Base-by-base conservation (phyloP, 148 eudicot genomes). In the Fagopyrum homotropicum region DNA sequence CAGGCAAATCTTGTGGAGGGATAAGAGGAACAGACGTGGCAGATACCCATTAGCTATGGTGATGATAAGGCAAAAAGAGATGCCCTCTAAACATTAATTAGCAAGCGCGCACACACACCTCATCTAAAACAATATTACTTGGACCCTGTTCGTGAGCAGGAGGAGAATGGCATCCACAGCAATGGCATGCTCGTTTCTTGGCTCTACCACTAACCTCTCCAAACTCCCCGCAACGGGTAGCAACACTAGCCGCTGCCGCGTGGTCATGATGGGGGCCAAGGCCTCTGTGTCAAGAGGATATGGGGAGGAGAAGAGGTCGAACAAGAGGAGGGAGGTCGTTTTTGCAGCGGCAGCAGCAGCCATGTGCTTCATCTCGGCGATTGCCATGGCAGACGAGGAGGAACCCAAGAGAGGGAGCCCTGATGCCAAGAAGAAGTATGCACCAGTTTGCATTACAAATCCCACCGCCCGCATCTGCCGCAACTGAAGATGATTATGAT, bases 351-450 rank as follows among this genome's bases (percentile, higher is more conserved):
- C 88, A 15, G 86, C 89, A 4, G 89, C 84, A 0, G 89, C 84
- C 0, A 83, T 79, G n/a, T 79, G 84, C 73, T 81, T 87, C 16
- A 15, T 85, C 1, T 88, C 88, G 0, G 82, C 77, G 52, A 77
- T 82, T 2, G 94, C 89, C 1, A 72, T 77, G 84, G 94, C 90
- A 0, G 92, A 81, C 7, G 89, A 83, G 22, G 89, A 90, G 81
- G 40, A 35, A 35, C 97, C 92, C 4, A 84, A 84, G 78, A 77
- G 77, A 7, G 94, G 97, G 26, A 84, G 80, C 1, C 77, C 78
- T 1, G 97, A 84, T 4, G 97, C 97, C n/a, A 92, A 92, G 81
- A 87, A 92, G 92, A 92, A 92, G 88, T 91, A 91, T 76, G 80
- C 77, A 6, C 81, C 86, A 0, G 64, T 91, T 22, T 89, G 94